These are phyloP conservation scores for Microcos paniculata DNA, from an alignment of 345 rosid genomes.

Conservation along the genomic window DNA sequence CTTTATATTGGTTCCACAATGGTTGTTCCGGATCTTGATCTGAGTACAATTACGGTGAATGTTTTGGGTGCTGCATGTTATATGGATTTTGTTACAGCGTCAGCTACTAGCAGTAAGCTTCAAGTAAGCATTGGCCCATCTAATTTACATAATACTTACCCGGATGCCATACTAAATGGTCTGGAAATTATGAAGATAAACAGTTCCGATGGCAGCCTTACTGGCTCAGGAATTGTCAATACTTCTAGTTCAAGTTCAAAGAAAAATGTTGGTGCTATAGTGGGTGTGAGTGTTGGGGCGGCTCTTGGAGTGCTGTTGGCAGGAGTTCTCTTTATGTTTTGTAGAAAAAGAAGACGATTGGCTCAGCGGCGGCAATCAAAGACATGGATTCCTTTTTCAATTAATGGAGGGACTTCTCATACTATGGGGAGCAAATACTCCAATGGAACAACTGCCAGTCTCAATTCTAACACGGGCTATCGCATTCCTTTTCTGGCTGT, in stretches of 20 bases:
- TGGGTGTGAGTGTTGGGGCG: slow-evolving; percentile 41
- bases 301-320: slow-evolving; percentile 37
- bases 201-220: slow-evolving; percentile 51
- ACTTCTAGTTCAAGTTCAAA: slow-evolving; percentile 32
- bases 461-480: slow-evolving; percentile 43
- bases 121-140: slow-evolving; percentile 60
- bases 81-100: slow-evolving; percentile 52
- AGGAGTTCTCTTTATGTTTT: slow-evolving; percentile 35
- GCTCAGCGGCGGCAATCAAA: slow-evolving; percentile 46
- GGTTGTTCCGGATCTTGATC: slow-evolving; percentile 48
- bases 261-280: slow-evolving; percentile 41
- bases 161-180: slow-evolving; percentile 67
- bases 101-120: slow-evolving; percentile 33
- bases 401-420: slow-evolving; percentile 39
- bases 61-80: slow-evolving; percentile 47
- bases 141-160: slow-evolving; percentile 20
- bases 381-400: slow-evolving; percentile 65
- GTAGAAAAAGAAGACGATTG: slow-evolving; percentile 33
- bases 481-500: slow-evolving; percentile 52
- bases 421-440: slow-evolving; percentile 56
- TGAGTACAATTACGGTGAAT: slow-evolving; percentile 27
- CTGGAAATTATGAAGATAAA: slow-evolving; percentile 80
- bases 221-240: slow-evolving; percentile 15
- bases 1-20: slow-evolving; percentile 57
- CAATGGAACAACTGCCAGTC: slow-evolving; percentile 50